Evolutionary conservation across 768 basidiomycete genomes (phyloP).

Genomic region (Boletellus sp.): DNA sequence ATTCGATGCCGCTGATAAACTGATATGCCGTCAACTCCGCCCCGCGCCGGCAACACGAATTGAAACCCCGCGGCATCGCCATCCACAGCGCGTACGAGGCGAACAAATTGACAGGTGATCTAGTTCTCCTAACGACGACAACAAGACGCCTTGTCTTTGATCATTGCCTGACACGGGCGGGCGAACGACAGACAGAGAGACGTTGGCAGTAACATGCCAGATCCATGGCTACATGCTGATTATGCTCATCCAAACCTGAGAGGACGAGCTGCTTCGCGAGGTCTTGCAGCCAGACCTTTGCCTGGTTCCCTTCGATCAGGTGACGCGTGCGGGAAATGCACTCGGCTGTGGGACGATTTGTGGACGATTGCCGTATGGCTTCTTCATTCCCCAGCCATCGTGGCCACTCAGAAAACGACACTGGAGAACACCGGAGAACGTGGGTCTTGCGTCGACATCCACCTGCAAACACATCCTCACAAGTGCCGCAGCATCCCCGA

Average conservation of each 20-base stretch:
- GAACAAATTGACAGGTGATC: not conserved
- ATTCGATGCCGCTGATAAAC: slow-evolving; percentile 44
- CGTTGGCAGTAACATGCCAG: slow-evolving; percentile 6
- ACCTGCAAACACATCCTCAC: slow-evolving; percentile 82
- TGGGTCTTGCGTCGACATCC: slow-evolving; percentile 73
- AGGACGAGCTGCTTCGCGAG: slow-evolving; percentile 5
- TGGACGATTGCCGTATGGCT: slow-evolving; percentile 26
- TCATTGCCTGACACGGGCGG: slow-evolving; percentile 11
- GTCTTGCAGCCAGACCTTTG: slow-evolving; percentile 2
- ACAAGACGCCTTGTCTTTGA: slow-evolving; percentile 7
- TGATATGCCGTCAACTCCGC: slow-evolving; percentile 46
- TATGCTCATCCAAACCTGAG: not conserved
- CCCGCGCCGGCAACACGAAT: slow-evolving; percentile 26
- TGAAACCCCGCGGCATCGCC: slow-evolving; percentile 9
- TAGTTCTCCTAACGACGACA: not conserved
- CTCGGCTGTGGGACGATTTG: slow-evolving; percentile 27
- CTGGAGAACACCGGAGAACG: slow-evolving; percentile 77
- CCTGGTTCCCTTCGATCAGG: slow-evolving; percentile 21
- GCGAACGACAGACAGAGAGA: slow-evolving; percentile 9
- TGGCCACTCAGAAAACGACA: slow-evolving; percentile 77
- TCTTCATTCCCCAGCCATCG: slow-evolving; percentile 64
- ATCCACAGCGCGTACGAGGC: not conserved
- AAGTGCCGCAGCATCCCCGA: slow-evolving; percentile 82
- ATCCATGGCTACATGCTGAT: slow-evolving; percentile 11
- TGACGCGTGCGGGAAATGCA: slow-evolving; percentile 30